Evolutionary conservation across 2,329 filamentous ascomycete species (phyloP).

Genomic region (Lasiodiplodia hormozganensis): DNA sequence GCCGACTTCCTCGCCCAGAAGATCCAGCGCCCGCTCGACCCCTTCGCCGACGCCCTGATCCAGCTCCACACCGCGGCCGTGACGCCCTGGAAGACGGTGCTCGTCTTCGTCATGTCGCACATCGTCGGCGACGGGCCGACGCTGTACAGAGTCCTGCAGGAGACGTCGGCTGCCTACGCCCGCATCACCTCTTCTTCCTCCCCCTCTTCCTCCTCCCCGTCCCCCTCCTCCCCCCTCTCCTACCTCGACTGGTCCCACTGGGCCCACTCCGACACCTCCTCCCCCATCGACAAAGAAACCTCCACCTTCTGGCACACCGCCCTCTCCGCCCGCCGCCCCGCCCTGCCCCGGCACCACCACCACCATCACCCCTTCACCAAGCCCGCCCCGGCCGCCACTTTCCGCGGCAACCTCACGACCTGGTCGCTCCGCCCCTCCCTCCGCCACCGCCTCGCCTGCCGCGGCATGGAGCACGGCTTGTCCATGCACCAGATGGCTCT

Average conservation of each 20-base stretch:
- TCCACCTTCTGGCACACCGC: background rate
- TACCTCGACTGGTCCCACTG: constrained; percentile 6
- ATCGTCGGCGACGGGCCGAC: constrained; percentile 20
- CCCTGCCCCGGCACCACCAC: background rate
- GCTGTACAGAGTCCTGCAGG: constrained; percentile 7
- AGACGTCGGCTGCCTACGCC: constrained; percentile 1
- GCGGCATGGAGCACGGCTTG: background rate
- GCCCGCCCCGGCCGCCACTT: background rate
- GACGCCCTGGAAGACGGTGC: background rate
- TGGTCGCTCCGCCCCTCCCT: background rate
- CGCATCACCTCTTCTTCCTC: background rate
- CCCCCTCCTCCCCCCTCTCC: background rate
- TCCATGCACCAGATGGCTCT: constrained; percentile 22
- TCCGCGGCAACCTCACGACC: background rate
- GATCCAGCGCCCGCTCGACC: constrained; percentile 13
- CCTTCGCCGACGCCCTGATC: background rate
- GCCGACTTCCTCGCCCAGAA: constrained; percentile 1
- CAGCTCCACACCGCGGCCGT: constrained; percentile 8
- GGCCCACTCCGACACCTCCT: background rate
- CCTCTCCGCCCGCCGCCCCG: background rate
- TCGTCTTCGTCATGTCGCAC: constrained; percentile 24
- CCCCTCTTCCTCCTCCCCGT: background rate
- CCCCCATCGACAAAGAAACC: background rate
- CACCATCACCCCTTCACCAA: background rate
- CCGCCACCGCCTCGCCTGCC: background rate